Base-by-base conservation (phyloP, 345 rosid species). In the Pelargonium nanum region DNA sequence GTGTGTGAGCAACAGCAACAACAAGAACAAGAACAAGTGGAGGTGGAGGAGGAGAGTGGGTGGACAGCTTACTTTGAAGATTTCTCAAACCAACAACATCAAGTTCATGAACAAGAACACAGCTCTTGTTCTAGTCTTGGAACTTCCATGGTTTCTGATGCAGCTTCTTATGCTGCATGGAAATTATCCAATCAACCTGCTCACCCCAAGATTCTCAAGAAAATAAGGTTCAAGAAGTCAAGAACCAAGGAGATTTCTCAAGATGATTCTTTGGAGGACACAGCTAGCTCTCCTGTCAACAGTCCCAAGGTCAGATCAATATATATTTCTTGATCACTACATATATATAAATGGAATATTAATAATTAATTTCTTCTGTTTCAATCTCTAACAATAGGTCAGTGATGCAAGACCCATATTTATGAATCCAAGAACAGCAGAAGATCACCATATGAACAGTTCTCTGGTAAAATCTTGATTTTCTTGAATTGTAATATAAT, bases 231-330 rank as follows among this genome's bases (percentile, higher is more conserved):
- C 64, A 73, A 77, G 71, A 79, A 69, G 64, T 72, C 70, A 55
- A 79, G 88, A 77, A 71, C 78, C 65, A 68, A 61, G 58, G 73
- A 77, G 44, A 75, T 83, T 45, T 73, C 51, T 6, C 66, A 64
- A 32, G 90, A 84, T 73, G 86, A 87, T 65, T 84, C 90, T 59
- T 75, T 87, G 73, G 95, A 87, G 63, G 95, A 87, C 56, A 87
- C 95, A 57, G 95, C 95, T 57, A 87, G 85, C 65, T 87, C 95
- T 68, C 88, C 95, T 60, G 83, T 76, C 58, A 84, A 76, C 45
- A 81, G 88, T 71, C 88, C 88, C 63, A 87, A 84, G 86, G 90
- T 84, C 62, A 53, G 63, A 40, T 34, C 30, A 4, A 34, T 26
- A 30, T 12, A 30, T 5, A 12, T 30, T 30, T 30, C 4, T 30